phyloP scores from a whole-genome alignment of 768 basidiomycete species.

The Collybiopsis luxurians region DNA sequence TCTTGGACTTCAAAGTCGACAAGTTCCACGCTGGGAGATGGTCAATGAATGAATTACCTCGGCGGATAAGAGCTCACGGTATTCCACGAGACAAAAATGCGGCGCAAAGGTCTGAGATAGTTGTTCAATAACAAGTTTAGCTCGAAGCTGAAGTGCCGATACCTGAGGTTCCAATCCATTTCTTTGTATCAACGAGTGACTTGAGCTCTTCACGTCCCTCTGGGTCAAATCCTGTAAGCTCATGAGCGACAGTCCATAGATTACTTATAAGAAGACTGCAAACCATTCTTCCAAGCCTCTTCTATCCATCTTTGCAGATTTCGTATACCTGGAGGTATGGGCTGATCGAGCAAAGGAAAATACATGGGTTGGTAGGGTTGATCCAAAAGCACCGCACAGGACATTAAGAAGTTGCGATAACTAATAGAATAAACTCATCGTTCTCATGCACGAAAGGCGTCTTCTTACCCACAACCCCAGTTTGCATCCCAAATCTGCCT shows the following conservation, averaged over 20 bases:
- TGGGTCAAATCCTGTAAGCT: conserved; percentile 61
- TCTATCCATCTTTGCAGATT: conserved; percentile 81
- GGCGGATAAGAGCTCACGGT: conserved; percentile 52
- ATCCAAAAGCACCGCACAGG: conserved; percentile 67
- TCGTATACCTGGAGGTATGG: conserved; percentile 62
- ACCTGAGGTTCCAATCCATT: conserved; percentile 86
- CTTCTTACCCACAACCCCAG: conserved; percentile 74
- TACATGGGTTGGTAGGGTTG: conserved; percentile 64
- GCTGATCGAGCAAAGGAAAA: conserved; percentile 54
- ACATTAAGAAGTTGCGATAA: conserved; percentile 83
- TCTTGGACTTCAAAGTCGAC: conserved; percentile 60
- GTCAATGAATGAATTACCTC: not conserved
- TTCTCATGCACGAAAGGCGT: conserved; percentile 6
- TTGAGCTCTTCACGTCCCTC: conserved; percentile 65
- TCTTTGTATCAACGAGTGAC: conserved; percentile 52
- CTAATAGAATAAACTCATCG: conserved; percentile 32
- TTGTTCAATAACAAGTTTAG: conserved; percentile 2
- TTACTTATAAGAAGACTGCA: not conserved
- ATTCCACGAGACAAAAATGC: conserved; percentile 79
- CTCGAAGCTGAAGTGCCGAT: conserved; percentile 8
- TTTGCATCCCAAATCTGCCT: conserved; percentile 56
- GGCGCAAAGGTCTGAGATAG: conserved; percentile 61
- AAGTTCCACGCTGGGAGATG: conserved; percentile 45
- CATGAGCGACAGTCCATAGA: not conserved
- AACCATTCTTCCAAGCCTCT: conserved; percentile 74